Conservation (phyloP, 108 stramenopile species). For the Epithemia pelagica region DNA sequence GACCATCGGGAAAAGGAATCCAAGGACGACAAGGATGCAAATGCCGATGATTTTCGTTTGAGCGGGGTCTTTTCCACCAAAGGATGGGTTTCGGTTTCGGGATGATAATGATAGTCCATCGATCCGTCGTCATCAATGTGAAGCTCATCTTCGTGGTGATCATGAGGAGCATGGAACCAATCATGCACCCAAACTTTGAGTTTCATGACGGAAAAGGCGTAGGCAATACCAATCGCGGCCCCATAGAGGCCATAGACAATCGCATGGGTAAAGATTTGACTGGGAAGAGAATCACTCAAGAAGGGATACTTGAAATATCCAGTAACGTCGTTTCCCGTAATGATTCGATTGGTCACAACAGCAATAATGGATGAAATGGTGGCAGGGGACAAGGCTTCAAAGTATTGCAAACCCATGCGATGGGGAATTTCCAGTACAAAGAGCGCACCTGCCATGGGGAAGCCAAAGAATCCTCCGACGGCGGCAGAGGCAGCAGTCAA, state of each 20-base stretch:
- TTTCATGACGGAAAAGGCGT: slow-evolving; percentile 21
- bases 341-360: slow-evolving; percentile 45
- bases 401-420: slow-evolving; percentile 62
- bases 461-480: slow-evolving; percentile 56
- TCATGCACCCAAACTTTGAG: slow-evolving; percentile 32
- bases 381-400: slow-evolving; percentile 49
- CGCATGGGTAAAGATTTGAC: slow-evolving; percentile 38
- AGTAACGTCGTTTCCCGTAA: slow-evolving; percentile 38
- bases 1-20: neutral
- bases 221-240: slow-evolving; percentile 31
- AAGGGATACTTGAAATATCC: slow-evolving; percentile 50
- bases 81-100: slow-evolving; percentile 14
- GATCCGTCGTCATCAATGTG: neutral
- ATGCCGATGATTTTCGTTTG: neutral
- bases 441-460: slow-evolving; percentile 56
- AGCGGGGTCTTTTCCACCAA: neutral
- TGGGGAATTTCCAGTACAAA: slow-evolving; percentile 63
- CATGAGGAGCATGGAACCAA: slow-evolving; percentile 20
- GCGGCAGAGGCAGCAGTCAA: slow-evolving; percentile 48
- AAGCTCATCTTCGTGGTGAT: slow-evolving; percentile 4
- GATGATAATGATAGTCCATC: neutral
- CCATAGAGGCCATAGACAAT: slow-evolving; percentile 53
- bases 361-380: slow-evolving; percentile 53
- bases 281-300: slow-evolving; percentile 33
- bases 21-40: neutral